phyloP scores from a whole-genome alignment of 2,329 filamentous ascomycete genomes.

The Calonectria pseudoreteaudii region DNA sequence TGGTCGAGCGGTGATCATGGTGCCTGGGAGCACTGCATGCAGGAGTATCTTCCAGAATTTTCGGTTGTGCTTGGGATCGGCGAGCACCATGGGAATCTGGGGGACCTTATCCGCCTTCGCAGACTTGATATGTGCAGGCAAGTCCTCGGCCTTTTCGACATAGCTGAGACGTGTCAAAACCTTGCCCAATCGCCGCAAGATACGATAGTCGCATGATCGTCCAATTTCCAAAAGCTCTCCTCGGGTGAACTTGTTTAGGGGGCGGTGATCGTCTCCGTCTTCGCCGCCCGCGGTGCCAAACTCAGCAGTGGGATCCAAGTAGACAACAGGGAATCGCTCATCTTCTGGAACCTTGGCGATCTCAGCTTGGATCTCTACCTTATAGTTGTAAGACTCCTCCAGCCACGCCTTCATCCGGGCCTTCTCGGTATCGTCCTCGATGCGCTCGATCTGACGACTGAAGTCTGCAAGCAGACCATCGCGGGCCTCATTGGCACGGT shows the following conservation, averaged over 20 bases:
- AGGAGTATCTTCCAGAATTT: conserved; percentile 62
- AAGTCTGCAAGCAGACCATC: conserved; percentile 57
- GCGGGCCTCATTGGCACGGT: conserved; percentile 54
- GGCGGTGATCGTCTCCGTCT: conserved; percentile 24
- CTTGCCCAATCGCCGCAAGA: conserved; percentile 59
- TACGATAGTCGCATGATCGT: conserved; percentile 60
- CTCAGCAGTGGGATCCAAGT: conserved; percentile 60
- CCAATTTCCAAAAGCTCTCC: conserved; percentile 64
- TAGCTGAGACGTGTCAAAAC: conserved; percentile 61
- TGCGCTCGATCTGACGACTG: conserved; percentile 51
- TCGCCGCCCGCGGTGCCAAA: conserved; percentile 44
- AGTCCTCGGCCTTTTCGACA: conserved; percentile 51
- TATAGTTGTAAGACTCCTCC: conserved; percentile 63
- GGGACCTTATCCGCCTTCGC: conserved; percentile 49
- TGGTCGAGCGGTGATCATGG: conserved; percentile 57
- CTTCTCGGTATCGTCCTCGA: conserved; percentile 49
- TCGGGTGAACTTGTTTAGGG: conserved; percentile 53
- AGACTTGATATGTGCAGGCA: conserved; percentile 57
- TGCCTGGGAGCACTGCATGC: conserved; percentile 61
- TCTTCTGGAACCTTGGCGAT: conserved; percentile 52
- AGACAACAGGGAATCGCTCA: conserved; percentile 60
- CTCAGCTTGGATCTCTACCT: conserved; percentile 53
- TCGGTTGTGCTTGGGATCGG: conserved; percentile 46
- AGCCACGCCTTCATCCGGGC: conserved; percentile 59
- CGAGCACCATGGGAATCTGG: conserved; percentile 58